Evolutionary conservation across 768 basidiomycete species (phyloP).

Genomic region (Lactarius psammicola): DNA sequence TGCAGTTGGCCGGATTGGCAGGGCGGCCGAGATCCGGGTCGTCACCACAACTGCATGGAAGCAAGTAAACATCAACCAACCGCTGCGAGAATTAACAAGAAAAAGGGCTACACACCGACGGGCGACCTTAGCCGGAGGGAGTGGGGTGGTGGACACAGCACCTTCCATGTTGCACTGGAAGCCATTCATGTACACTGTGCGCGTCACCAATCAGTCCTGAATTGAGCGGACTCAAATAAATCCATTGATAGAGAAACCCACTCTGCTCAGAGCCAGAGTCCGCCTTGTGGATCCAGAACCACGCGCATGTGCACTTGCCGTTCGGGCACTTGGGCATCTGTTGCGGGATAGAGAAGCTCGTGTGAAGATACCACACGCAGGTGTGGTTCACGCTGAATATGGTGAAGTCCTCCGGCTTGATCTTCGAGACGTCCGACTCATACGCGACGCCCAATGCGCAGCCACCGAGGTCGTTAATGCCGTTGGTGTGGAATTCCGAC

Average conservation of each 20-base stretch:
- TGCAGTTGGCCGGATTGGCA: slow-evolving; percentile 40
- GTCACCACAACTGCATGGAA: slow-evolving; percentile 35
- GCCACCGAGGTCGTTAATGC: slow-evolving; percentile 36
- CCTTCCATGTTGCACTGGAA: slow-evolving; percentile 43
- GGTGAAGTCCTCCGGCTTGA: slow-evolving; percentile 44
- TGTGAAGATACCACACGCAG: slow-evolving; percentile 44
- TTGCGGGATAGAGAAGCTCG: slow-evolving; percentile 43
- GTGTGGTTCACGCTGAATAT: slow-evolving; percentile 46
- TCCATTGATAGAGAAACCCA: slow-evolving; percentile 23
- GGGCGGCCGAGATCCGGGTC: slow-evolving; percentile 32
- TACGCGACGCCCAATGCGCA: slow-evolving; percentile 47
- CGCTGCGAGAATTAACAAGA: not conserved
- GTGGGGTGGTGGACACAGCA: slow-evolving; percentile 33
- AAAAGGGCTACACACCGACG: slow-evolving; percentile 30
- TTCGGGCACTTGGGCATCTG: slow-evolving; percentile 45
- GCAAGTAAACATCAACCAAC: not conserved
- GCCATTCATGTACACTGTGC: slow-evolving; percentile 40
- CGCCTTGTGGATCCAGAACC: slow-evolving; percentile 41
- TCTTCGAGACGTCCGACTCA: slow-evolving; percentile 37
- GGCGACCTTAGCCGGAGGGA: slow-evolving; percentile 37
- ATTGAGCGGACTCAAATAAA: not conserved
- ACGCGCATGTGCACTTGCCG: slow-evolving; percentile 46
- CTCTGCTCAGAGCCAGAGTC: slow-evolving; percentile 41
- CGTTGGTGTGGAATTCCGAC: slow-evolving; percentile 35
- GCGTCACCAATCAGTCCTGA: not conserved